A percentile compares a stretch with the other conserved stretches of the same genome.
These are phyloP conservation scores for Anisogramma anomala DNA, from an alignment of 2,329 filamentous ascomycete genomes.

Conservation along the genomic window DNA sequence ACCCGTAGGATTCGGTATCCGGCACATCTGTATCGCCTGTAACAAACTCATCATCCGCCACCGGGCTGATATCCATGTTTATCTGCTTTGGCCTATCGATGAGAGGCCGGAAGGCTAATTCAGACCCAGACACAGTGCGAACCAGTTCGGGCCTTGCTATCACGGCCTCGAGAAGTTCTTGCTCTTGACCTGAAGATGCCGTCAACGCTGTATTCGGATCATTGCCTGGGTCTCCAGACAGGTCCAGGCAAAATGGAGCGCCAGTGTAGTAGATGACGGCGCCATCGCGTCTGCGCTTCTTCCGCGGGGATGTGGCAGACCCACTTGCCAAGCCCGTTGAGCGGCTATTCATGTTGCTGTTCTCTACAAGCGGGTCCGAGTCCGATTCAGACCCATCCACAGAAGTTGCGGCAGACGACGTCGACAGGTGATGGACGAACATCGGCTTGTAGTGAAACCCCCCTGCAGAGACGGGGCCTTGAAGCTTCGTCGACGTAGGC, in stretches of 20 bases:
- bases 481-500: constrained; percentile 25
- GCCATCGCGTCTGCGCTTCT: constrained; percentile 50
- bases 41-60: constrained; percentile 22
- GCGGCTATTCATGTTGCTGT: constrained; percentile 35
- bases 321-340: constrained; percentile 36
- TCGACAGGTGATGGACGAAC: constrained; percentile 42
- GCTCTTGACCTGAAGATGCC: constrained; percentile 32
- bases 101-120: constrained; percentile 37
- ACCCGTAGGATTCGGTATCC: constrained; percentile 32
- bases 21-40: constrained; percentile 23
- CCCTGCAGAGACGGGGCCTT: constrained; percentile 27
- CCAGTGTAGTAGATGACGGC: constrained; percentile 77
- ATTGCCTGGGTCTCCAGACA: constrained; percentile 54
- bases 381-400: constrained; percentile 35
- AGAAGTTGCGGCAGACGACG: constrained; percentile 35
- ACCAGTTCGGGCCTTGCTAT: constrained; percentile 20
- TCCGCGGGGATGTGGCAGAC: constrained; percentile 35
- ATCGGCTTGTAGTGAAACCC: constrained; percentile 54
- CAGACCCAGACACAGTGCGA: constrained; percentile 41
- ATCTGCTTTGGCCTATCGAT: constrained; percentile 25
- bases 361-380: constrained; percentile 35
- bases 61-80: constrained; percentile 16
- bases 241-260: constrained; percentile 68
- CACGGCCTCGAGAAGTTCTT: constrained; percentile 17
- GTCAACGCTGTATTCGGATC: constrained; percentile 36